Conservation (phyloP, 2,329 filamentous ascomycete species). For the Fusarium sp. region DNA sequence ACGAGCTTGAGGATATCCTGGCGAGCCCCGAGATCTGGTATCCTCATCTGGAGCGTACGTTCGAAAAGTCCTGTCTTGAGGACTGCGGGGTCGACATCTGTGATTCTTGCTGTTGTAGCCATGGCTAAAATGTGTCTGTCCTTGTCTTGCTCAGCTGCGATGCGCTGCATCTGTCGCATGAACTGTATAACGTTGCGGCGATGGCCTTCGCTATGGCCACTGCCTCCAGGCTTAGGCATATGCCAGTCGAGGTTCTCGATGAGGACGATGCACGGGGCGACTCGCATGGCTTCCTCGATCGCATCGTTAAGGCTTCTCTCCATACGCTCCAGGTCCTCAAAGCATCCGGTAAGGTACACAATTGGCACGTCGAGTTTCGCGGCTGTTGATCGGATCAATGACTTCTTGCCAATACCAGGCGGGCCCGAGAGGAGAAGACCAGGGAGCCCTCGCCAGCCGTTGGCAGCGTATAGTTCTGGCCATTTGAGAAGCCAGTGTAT, state of each 20-base stretch:
- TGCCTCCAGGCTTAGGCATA: constrained; percentile 83
- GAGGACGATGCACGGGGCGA: constrained; percentile 90
- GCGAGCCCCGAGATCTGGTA: constrained; percentile 82
- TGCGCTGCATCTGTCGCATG: constrained; percentile 84
- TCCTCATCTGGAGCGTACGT: constrained; percentile 85
- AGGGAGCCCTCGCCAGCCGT: constrained; percentile 20
- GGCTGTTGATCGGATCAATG: constrained; percentile 78
- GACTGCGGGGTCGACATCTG: constrained; percentile 83
- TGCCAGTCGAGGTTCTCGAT: constrained; percentile 88
- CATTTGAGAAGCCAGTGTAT: constrained; percentile 28
- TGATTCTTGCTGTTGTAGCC: constrained; percentile 88
- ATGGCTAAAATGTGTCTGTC: constrained; percentile 85
- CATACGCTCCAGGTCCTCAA: constrained; percentile 52
- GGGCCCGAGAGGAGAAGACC: constrained; percentile 83
- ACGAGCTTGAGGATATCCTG: constrained; percentile 81
- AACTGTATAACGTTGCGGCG: constrained; percentile 87
- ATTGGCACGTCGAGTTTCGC: constrained; percentile 78
- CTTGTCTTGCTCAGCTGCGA: constrained; percentile 75
- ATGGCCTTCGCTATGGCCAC: constrained; percentile 87
- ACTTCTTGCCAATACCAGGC: constrained; percentile 82
- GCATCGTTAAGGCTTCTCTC: constrained; percentile 53
- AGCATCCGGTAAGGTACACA: constrained; percentile 60
- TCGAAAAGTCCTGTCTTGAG: constrained; percentile 81
- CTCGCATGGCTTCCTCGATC: constrained; percentile 80
- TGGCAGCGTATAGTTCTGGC: constrained; percentile 30